A percentile compares a stretch with the other conserved stretches of the same genome.
These are phyloP conservation scores for Corchorus capsularis DNA, from an alignment of 345 rosid species.

Conservation along the genomic window DNA sequence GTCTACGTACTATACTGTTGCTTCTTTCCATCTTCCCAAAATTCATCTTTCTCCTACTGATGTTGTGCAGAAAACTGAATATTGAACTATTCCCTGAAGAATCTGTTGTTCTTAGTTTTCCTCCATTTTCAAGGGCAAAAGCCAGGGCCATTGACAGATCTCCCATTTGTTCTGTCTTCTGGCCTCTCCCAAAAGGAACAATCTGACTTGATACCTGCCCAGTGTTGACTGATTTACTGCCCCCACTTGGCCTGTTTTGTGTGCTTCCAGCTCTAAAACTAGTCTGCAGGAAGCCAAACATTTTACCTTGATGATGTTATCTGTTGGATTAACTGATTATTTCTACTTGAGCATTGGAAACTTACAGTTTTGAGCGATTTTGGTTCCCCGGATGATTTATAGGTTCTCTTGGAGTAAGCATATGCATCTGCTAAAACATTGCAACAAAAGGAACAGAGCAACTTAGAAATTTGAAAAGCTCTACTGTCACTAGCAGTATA, in stretches of 20 bases:
- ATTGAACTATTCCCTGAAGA: constrained; percentile 52
- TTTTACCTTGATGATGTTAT: constrained; percentile 17
- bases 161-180: constrained; percentile 45
- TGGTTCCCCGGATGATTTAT: constrained; percentile 48
- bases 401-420: constrained; percentile 46
- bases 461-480: neutral
- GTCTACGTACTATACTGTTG: constrained; percentile 28
- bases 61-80: constrained; percentile 62
- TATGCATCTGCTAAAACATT: constrained; percentile 51
- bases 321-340: neutral
- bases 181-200: constrained; percentile 52
- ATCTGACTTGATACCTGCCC: constrained; percentile 51
- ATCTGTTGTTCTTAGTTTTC: constrained; percentile 54
- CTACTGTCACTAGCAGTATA: neutral
- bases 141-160: constrained; percentile 72
- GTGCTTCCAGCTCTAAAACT: constrained; percentile 37
- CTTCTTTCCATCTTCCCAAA: constrained; percentile 43
- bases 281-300: constrained; percentile 41
- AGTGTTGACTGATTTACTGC: constrained; percentile 33
- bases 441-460: constrained; percentile 13
- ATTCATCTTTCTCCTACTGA: constrained; percentile 57
- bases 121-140: constrained; percentile 77
- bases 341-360: constrained; percentile 11
- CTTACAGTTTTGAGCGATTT: constrained; percentile 54
- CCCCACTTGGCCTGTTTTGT: constrained; percentile 28